phyloP scores from a whole-genome alignment of 129 eudicot genomes.

The Centaurea solstitialis region DNA sequence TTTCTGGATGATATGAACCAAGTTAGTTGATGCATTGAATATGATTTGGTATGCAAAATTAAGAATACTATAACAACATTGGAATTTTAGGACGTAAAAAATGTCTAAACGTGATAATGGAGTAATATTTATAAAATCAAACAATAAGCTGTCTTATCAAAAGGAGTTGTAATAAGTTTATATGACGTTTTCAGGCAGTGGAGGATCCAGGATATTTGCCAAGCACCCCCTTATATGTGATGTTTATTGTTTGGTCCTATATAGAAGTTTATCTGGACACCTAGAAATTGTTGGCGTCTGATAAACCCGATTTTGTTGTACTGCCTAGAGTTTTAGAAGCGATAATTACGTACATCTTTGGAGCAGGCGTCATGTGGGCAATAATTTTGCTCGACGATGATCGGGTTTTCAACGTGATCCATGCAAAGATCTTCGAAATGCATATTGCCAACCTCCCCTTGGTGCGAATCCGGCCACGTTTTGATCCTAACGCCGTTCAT shows the following conservation, averaged over 20 bases:
- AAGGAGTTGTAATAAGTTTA: not conserved
- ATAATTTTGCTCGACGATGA: conserved; percentile 61
- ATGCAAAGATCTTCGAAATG: conserved; percentile 54
- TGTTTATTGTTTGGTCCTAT: no score
- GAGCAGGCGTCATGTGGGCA: conserved; percentile 56
- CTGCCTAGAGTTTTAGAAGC: not conserved
- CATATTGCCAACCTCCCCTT: conserved; percentile 31
- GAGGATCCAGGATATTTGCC: no score
- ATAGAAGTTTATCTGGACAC: not conserved
- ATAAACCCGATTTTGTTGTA: not conserved
- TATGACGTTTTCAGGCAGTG: no score
- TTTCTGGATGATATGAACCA: conserved; percentile 5
- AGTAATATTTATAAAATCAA: not conserved
- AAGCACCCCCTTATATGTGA: no score
- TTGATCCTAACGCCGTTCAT: conserved; percentile 57
- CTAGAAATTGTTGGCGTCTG: not conserved
- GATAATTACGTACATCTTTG: conserved; percentile 23
- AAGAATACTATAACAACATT: not conserved
- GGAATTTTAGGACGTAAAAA: not conserved
- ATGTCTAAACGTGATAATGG: not conserved
- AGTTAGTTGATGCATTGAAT: not conserved
- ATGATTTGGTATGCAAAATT: not conserved
- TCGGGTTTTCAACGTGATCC: conserved; percentile 54
- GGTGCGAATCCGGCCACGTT: conserved; percentile 56
- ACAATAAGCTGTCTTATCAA: not conserved